Evolutionary conservation across 805 yeast genomes (phyloP).

Genomic region (Yamadazyma olivae): DNA sequence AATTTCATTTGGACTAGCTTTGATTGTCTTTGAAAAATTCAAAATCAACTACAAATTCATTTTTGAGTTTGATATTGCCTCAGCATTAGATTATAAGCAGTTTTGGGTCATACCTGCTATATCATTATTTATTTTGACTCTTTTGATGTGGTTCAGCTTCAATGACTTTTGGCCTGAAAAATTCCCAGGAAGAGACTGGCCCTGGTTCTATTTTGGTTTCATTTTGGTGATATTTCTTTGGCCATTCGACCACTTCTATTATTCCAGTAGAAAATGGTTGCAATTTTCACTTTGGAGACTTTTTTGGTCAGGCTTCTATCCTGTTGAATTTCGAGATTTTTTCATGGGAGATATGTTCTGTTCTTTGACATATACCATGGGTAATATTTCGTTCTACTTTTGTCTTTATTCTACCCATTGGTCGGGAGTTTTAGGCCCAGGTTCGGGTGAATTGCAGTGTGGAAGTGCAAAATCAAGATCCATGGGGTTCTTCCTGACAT

Average conservation of each 20-base stretch:
- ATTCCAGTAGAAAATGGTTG: slow-evolving; percentile 76
- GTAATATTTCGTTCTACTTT: slow-evolving; percentile 80
- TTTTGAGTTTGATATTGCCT: slow-evolving; percentile 77
- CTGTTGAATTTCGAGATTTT: slow-evolving; percentile 94
- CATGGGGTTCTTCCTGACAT: slow-evolving; percentile 79
- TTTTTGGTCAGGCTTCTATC: slow-evolving; percentile 78
- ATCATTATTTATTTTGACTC: slow-evolving; percentile 50
- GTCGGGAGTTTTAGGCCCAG: slow-evolving; percentile 44
- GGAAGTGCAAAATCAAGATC: slow-evolving; percentile 73
- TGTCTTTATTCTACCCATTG: slow-evolving; percentile 78
- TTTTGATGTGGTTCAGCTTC: slow-evolving; percentile 77
- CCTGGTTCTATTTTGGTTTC: slow-evolving; percentile 70
- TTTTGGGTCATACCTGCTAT: slow-evolving; percentile 63
- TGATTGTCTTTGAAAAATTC: slow-evolving; percentile 67
- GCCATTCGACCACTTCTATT: slow-evolving; percentile 59
- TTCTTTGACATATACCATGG: slow-evolving; percentile 82
- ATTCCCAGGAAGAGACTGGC: slow-evolving; percentile 71
- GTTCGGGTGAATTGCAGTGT: slow-evolving; percentile 46
- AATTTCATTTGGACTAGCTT: slow-evolving; percentile 62
- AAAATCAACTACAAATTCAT: slow-evolving; percentile 89
- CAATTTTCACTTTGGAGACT: slow-evolving; percentile 69
- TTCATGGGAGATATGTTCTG: slow-evolving; percentile 89
- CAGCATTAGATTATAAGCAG: slow-evolving; percentile 63
- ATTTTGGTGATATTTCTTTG: slow-evolving; percentile 46
- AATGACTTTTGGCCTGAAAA: slow-evolving; percentile 58